These are phyloP conservation scores for Chlorella vulgaris DNA, from an alignment of 139 green algal species.

Conservation along the genomic window DNA sequence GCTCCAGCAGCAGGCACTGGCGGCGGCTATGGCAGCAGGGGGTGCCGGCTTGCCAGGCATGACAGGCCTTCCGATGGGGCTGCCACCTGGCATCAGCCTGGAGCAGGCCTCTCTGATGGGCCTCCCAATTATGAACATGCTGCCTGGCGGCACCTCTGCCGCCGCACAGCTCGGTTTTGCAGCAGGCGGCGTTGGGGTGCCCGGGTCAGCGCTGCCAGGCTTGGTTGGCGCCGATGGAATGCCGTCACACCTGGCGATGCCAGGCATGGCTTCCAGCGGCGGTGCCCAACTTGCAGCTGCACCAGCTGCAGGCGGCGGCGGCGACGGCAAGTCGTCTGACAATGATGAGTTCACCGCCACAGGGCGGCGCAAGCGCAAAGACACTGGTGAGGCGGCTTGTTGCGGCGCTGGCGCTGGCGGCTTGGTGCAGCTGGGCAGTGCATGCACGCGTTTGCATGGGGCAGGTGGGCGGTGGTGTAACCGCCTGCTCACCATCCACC, in stretches of 20 bases:
- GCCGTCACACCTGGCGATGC: too few relatives aligned
- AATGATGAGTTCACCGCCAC: conserved; percentile 50
- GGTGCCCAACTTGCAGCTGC: background rate
- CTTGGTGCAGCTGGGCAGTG: too few relatives aligned
- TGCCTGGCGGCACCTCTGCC: conserved; percentile 7
- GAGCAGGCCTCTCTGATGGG: conserved; percentile 24
- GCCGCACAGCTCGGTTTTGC: too few relatives aligned
- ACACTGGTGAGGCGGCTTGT: conserved; percentile 67
- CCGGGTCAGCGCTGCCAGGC: background rate
- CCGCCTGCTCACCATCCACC: too few relatives aligned
- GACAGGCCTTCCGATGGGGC: conserved; percentile 9
- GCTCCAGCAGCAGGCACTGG: conserved; percentile 17
- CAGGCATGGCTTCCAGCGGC: too few relatives aligned
- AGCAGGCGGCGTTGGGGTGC: too few relatives aligned
- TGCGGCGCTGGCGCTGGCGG: too few relatives aligned
- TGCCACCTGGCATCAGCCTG: conserved; percentile 3
- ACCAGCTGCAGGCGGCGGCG: background rate
- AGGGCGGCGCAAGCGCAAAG: conserved; percentile 74
- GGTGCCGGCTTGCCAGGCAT: background rate
- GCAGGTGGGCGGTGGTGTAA: too few relatives aligned
- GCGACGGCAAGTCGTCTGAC: background rate
- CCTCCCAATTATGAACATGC: conserved; percentile 28
- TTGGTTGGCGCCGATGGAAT: too few relatives aligned
- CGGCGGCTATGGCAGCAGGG: background rate
- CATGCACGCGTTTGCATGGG: too few relatives aligned